Percentiles rank a stretch among this genome's conserved stretches.
phyloP scores from a whole-genome alignment of 371 early-diverging fungal species.

The Apophysomyces trapeziformis region DNA sequence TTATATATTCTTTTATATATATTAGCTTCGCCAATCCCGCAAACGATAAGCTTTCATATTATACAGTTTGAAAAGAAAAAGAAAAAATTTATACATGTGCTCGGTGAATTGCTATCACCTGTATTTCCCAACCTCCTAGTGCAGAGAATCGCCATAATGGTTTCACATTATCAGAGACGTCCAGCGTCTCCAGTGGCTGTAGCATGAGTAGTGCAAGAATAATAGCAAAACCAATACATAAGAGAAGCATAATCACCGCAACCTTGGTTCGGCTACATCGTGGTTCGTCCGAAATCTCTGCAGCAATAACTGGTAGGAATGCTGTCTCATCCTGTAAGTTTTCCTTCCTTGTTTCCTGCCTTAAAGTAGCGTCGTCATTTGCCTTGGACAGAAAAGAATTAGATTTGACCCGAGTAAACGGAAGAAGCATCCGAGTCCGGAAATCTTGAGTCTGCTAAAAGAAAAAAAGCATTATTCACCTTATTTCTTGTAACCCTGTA shows the following conservation, averaged over 20 bases:
- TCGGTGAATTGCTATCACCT: constrained; percentile 35
- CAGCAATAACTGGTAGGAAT: not conserved
- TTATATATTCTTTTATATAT: not conserved
- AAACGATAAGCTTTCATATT: constrained; percentile 16
- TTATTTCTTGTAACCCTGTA: not conserved
- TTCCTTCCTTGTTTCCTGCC: not conserved
- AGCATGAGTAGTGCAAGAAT: constrained; percentile 27
- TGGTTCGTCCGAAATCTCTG: not conserved
- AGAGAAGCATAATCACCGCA: constrained; percentile 17
- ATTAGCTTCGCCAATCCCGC: constrained; percentile 19
- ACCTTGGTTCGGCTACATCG: constrained; percentile 16
- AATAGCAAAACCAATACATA: constrained; percentile 17
- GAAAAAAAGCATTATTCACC: no score
- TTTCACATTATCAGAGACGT: not conserved
- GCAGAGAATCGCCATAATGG: constrained; percentile 3
- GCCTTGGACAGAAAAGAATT: constrained; percentile 15
- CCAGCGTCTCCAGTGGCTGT: constrained; percentile 19
- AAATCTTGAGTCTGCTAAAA: constrained; percentile 15
- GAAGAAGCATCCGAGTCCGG: constrained; percentile 12
- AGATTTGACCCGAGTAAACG: constrained; percentile 16
- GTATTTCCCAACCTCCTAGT: constrained; percentile 41
- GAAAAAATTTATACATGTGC: not conserved
- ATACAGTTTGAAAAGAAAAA: constrained; percentile 2
- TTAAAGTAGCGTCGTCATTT: not conserved
- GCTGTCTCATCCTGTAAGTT: not conserved